These are phyloP conservation scores for Sclerotinia trifoliorum DNA, from an alignment of 2,329 filamentous ascomycete species.

Conservation along the genomic window DNA sequence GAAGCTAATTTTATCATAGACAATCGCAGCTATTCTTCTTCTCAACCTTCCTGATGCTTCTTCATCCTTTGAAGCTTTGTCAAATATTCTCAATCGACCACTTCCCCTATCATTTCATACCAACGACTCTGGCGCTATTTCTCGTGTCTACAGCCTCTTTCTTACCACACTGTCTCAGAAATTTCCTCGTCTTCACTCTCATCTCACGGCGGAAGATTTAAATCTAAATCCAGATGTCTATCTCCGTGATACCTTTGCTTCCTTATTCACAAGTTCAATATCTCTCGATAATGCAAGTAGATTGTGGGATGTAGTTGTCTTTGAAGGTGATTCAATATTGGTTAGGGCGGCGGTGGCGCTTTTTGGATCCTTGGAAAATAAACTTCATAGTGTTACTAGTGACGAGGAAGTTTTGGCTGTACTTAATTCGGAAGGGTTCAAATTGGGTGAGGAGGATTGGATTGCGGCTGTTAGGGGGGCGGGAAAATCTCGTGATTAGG, in stretches of 20 bases:
- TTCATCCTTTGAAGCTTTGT: constrained; percentile 67
- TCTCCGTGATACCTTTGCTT: constrained; percentile 60
- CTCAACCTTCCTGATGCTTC: constrained; percentile 66
- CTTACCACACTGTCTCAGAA: constrained; percentile 66
- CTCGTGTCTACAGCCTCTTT: constrained; percentile 66
- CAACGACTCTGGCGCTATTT: constrained; percentile 65
- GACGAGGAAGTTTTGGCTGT: constrained; percentile 29
- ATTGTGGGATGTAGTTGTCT: constrained; percentile 79
- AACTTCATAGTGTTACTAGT: constrained; percentile 45
- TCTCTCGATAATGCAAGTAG: constrained; percentile 69
- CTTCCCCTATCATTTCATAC: constrained; percentile 74
- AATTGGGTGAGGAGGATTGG: constrained; percentile 36
- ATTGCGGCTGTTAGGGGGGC: constrained; percentile 33
- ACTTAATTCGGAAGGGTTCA: constrained; percentile 25
- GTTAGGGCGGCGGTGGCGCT: constrained; percentile 70
- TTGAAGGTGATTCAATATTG: constrained; percentile 73
- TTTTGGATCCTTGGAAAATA: constrained; percentile 52
- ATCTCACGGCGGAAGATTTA: constrained; percentile 54
- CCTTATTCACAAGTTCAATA: constrained; percentile 62
- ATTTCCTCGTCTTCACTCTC: constrained; percentile 60
- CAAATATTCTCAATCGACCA: constrained; percentile 75
- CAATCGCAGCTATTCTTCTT: constrained; percentile 70
- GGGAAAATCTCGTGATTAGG: constrained; percentile 29
- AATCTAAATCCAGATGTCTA: constrained; percentile 52
- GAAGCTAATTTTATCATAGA: constrained; percentile 44